Evolutionary conservation across 805 yeast genomes (phyloP), one percentile per base, ranked within the genome.

Genomic region (Tetrapisispora pingtungensis): DNA sequence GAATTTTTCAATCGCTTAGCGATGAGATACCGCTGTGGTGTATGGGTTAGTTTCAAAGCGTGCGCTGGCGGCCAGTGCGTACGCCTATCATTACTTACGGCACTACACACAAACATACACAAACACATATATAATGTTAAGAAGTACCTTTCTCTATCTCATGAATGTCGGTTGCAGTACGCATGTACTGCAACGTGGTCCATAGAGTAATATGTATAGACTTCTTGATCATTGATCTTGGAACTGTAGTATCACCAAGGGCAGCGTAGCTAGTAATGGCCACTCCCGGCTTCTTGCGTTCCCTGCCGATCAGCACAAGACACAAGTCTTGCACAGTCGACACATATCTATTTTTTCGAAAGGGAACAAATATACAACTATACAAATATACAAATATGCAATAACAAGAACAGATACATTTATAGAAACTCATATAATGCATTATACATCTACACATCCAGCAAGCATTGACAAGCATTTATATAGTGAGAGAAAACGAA

Each of bases 191-290:
- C 45, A 36, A 33, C 44, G 28, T 45, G 41, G 43, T 56, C 78
- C 75, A 77, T 78, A 78, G 88, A 85, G 79, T 76, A 82, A 82
- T 82, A 81, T 81, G 90, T 82, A 77, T 71, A 72, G 70, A 59
- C 68, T 66, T 72, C 87, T 74, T 75, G 70, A 57, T 55, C 79
- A 66, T 83, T 45, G 47, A 46, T 49, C 64, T 57, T 47, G 56
- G 55, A 54, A 46, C 47, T 5, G 50, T 22, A 32, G 34, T 32
- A 32, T 32, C 34, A 15, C 34, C 10, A 4, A 10, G 7, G 10
- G 18, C 5, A 5, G 6, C 5, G 17, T 32, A 10, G 34, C 3
- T 5, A 32, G 7, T 5, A 3, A n/a, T 10, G 17, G 18, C 12
- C 19, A 5, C 4, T 32, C 19, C 34, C 10, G 18, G 19, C 14